phyloP scores from a whole-genome alignment of 495 filamentous ascomycete species.

The Xylaria curta region DNA sequence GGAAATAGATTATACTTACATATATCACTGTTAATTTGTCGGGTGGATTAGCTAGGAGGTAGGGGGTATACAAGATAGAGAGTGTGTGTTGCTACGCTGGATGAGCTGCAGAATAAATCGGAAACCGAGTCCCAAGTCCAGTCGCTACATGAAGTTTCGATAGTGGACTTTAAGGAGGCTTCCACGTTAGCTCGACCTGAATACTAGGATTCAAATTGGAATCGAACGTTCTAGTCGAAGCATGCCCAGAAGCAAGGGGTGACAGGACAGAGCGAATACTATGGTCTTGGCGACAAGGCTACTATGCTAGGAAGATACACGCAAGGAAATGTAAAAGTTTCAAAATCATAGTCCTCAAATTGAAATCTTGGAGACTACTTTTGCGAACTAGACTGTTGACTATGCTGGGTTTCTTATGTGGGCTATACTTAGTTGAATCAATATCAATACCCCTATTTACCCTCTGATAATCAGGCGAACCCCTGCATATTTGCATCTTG shows the following conservation, averaged over 20 bases:
- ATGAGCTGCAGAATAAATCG: neutral
- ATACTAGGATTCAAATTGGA: neutral
- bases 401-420: neutral
- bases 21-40: neutral
- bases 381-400: neutral
- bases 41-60: neutral
- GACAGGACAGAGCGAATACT: neutral
- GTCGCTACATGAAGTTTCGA: neutral
- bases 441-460: neutral
- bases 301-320: neutral
- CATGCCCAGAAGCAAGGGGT: neutral
- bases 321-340: conserved; percentile 10
- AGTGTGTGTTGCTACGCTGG: neutral
- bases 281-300: neutral
- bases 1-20: neutral
- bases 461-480: neutral
- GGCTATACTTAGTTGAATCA: neutral
- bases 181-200: neutral
- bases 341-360: neutral
- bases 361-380: neutral
- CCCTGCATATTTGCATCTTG: neutral
- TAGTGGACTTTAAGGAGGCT: neutral
- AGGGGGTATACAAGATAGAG: neutral
- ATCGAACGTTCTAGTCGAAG: neutral
- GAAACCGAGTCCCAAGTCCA: neutral